phyloP scores from a whole-genome alignment of 2,329 filamentous ascomycete species.

The Trichoderma lentiforme region DNA sequence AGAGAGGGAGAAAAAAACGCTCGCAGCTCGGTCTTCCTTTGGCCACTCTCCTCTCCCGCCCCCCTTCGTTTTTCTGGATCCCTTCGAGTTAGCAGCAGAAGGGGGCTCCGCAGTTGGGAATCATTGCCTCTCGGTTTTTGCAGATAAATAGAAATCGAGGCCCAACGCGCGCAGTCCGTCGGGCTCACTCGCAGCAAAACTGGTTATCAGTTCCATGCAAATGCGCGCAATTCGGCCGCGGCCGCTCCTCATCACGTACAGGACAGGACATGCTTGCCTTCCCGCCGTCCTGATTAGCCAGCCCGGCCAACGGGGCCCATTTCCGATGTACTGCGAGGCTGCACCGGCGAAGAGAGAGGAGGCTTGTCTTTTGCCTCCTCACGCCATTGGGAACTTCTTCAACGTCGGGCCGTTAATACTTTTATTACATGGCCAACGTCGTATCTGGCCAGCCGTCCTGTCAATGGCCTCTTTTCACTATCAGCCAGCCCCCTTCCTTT shows the following conservation, averaged over 20 bases:
- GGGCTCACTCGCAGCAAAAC: conserved; percentile 7
- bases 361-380: background rate
- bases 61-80: background rate
- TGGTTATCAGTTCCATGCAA: conserved; percentile 4
- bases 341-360: background rate
- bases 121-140: background rate
- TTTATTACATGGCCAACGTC: conserved; percentile 4
- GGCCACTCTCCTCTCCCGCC: background rate
- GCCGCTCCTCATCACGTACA: conserved; percentile 13
- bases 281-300: conserved; percentile 7
- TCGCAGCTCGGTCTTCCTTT: background rate
- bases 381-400: conserved; percentile 6
- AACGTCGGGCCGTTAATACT: conserved; percentile 11
- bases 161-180: conserved; percentile 11
- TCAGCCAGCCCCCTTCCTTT: background rate
- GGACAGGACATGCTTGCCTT: background rate
- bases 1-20: background rate
- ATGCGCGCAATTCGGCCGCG: conserved; percentile 16
- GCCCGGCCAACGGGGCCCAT: background rate
- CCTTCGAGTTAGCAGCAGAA: background rate
- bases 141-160: background rate
- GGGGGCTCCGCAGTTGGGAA: conserved; percentile 15
- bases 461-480: background rate
- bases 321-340: conserved; percentile 8
- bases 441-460: background rate